Evolutionary conservation across 805 yeast genomes (phyloP).

Genomic region (Ogataea trehalophila): DNA sequence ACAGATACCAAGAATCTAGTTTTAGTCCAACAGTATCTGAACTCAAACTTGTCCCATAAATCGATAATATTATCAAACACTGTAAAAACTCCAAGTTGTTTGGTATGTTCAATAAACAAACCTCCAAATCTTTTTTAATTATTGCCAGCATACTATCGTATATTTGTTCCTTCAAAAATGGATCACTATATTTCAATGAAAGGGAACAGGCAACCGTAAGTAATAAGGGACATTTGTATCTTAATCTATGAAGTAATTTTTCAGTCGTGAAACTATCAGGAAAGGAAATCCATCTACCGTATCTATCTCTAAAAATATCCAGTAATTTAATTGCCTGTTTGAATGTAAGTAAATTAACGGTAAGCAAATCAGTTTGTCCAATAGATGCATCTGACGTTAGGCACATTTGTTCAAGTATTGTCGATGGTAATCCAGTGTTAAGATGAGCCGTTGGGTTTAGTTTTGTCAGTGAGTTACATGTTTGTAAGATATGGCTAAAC

Average conservation of each 20-base stretch:
- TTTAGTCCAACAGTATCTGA: slow-evolving; percentile 37
- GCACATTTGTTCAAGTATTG: slow-evolving; percentile 7
- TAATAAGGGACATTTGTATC: slow-evolving; percentile 54
- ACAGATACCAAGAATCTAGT: slow-evolving; percentile 67
- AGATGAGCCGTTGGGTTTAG: slow-evolving; percentile 12
- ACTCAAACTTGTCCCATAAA: slow-evolving; percentile 60
- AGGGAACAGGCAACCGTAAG: slow-evolving; percentile 62
- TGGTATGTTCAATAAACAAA: slow-evolving; percentile 38
- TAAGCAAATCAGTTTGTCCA: slow-evolving; percentile 41
- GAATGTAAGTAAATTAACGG: slow-evolving; percentile 43
- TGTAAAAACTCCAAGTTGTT: slow-evolving; percentile 57
- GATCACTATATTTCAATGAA: slow-evolving; percentile 48
- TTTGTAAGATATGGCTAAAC: slow-evolving; percentile 34
- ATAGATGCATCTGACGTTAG: slow-evolving; percentile 1
- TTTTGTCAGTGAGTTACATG: slow-evolving; percentile 35
- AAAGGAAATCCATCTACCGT: slow-evolving; percentile 75
- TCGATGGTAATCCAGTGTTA: slow-evolving; percentile 23
- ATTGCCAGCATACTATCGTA: slow-evolving; percentile 42
- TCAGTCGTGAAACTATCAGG: slow-evolving; percentile 49
- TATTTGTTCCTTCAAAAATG: slow-evolving; percentile 33
- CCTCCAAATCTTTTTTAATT: slow-evolving; percentile 45
- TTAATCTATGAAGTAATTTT: slow-evolving; percentile 43
- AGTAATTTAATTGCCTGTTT: slow-evolving; percentile 47
- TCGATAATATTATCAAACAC: slow-evolving; percentile 58
- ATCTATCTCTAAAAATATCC: slow-evolving; percentile 56